Base-by-base conservation (phyloP, 305 asterid genomes). In the Fraxinus platypoda region DNA sequence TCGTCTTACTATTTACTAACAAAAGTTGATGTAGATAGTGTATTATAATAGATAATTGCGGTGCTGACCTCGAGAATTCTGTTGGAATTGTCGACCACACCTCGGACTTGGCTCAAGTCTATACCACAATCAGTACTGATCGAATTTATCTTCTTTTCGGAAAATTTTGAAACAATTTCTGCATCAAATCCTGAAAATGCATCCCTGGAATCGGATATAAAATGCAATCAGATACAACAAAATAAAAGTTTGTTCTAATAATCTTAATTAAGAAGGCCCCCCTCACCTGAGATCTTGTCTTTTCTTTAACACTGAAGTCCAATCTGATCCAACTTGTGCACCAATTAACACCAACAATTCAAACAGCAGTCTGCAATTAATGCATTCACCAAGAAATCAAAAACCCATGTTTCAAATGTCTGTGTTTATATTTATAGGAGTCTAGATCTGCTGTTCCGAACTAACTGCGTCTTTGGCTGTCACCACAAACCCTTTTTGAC, bases 301-400 rank as follows among this genome's bases (percentile, higher is more conserved):
- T 84, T 46, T 91, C 88, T 87, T 90, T 85, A 94, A 78, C 23
- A 94, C 98, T 0, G 92, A 87, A 80, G 91, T 87, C 98, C 98
- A 92, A 52, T 92, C 95, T 66, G 97, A 94, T 84, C 97, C 98
- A 52, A 94, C 92, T 90, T 94, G 98, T 11, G 97, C 97, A 13
- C 97, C 98, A 1, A 93, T 88, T 85, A 92, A 81, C 35, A 90
- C 93, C 83, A 94, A 83, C 84, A 92, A 85, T 82, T 92, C 97
- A 87, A 94, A 94, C 75, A 92, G 89, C 90, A 88, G 59, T 41
- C 98, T 92, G 90, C 72, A 26, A 68, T 70, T 70, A 70, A 75
- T 11, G 13, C 4, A 49, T 4, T 46, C 4, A 74, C 38, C 38
- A 74, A 46, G 73, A 7, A 76, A n/a, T 68, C 28, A 78, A 74